Evolutionary conservation across 1,139 yeast genomes (phyloP), one percentile per base, ranked within the genome.

Genomic region (Hanseniaspora uvarum): DNA sequence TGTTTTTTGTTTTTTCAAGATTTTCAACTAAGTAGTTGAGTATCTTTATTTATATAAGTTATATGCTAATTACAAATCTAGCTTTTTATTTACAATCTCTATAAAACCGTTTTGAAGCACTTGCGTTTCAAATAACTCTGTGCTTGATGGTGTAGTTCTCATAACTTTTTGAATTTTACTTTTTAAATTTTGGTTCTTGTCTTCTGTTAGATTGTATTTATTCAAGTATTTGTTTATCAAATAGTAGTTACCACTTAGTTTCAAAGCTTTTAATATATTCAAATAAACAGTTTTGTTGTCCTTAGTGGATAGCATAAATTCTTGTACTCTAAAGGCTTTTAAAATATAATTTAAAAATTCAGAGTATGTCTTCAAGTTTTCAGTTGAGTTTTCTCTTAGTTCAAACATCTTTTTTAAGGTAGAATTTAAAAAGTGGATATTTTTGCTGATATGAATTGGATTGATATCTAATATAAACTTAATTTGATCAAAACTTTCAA

Each of bases 391-490:
- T 11, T 30, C 26, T 30, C 40, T 31, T 18, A 51, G 14, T 7
- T 18, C 31, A 26, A 33, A 21, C 41, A 50, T 24, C 24, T 40
- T 50, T 0, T 26, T 36, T 18, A 41, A 18, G 10, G 43, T 10
- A 10, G 16, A 7, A 5, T 16, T 16, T 21, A 41, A 16, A 3
- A 41, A 24, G 3, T 16, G 16, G 7, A 36, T 26, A 18, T 40
- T 33, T 4, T 21, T 33, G n/a, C 30, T 16, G 3, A 50, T 23
- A 16, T n/a, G 40, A 5, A 11, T 34, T 16, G 53, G 53, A n/a
- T 50, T 50, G 19, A 50, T 41, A 12, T 43, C 45, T 50, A 45
- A 23, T 19, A 50, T 50, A 24, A 43, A 50, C 24, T 50, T 50
- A 10, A 50, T 26, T 37, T 50, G 30, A 19, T 50, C 53, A 43